Evolutionary conservation across 306 rosid genomes (phyloP), one percentile per base, ranked within the genome.

Genomic region (Cicer pinnatifidum): DNA sequence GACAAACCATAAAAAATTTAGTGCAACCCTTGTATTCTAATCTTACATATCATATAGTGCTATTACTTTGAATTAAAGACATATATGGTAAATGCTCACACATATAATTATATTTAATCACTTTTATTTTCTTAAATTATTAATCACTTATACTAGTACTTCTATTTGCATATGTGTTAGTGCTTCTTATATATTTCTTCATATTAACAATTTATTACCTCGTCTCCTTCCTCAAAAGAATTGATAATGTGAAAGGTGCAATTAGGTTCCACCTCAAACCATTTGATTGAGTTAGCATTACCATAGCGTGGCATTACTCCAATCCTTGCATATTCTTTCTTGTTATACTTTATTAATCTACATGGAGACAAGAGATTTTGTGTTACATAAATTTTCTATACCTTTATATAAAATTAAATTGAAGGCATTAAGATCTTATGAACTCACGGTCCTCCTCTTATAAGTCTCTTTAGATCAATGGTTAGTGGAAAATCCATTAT

Each of bases 271-370:
- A 90, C 94, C 0, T 78, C 56, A 82, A 90, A 90, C 97, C 97
- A 92, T 45, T 60, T 60, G 69, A 89, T 66, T 71, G 92, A 86
- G 72, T 67, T 54, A 13, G 88, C 82, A 73, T 87, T 75, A 17
- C 96, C 91, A 54, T 78, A 88, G 70, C 85, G 96, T 46, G 92
- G 96, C 92, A 92, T 90, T 13, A 90, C 77, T 17, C 94, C 94
- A 40, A 92, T 92, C 73, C 87, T 88, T 16, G 96, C 87, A 33
- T 83, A 83, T 37, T 66, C 89, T 41, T 87, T 79, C 48, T 82
- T 84, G 0, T 71, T 58, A 72, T 85, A 90, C 86, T 83, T 71
- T 13, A 86, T 62, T 59, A 88, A 71, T 59, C 91, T 90, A 65
- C 19, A 79, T 43, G 79, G 13, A 70, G 11, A 54, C 41, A 70